A percentile compares a stretch with the other conserved stretches of the same genome.
phyloP scores from a whole-genome alignment of 2,329 filamentous ascomycete genomes.

The Zelopaecilomyces penicillatus region DNA sequence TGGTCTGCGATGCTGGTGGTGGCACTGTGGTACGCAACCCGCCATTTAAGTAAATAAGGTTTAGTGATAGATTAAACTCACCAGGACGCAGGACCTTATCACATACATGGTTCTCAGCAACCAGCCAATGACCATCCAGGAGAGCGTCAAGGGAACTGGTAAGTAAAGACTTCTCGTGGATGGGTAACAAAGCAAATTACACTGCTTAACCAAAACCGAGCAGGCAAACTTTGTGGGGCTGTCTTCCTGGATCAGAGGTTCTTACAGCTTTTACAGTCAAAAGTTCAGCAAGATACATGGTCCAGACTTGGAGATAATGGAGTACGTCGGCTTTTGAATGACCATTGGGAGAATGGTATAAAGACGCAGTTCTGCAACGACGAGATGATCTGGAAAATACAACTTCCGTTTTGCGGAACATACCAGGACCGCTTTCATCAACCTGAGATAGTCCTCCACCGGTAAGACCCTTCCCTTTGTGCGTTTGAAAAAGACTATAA shows the following conservation, averaged over 20 bases:
- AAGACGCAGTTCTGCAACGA: conserved; percentile 17
- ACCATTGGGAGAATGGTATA: conserved; percentile 21
- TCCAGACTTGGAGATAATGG: neutral
- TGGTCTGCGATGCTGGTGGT: conserved; percentile 30
- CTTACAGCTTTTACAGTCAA: conserved; percentile 16
- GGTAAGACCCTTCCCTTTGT: conserved; percentile 6
- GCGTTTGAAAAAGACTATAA: no score
- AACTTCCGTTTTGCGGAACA: conserved; percentile 9
- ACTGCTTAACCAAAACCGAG: neutral
- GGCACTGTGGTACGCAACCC: conserved; percentile 24
- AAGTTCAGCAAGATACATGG: conserved; percentile 10
- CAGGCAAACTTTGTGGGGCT: conserved; percentile 30
- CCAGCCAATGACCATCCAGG: conserved; percentile 22
- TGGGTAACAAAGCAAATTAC: neutral
- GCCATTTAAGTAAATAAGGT: neutral
- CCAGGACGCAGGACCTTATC: conserved; percentile 28
- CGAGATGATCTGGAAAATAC: conserved; percentile 9
- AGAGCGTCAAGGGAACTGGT: conserved; percentile 31
- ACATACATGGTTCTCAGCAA: conserved; percentile 23
- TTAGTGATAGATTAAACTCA: neutral
- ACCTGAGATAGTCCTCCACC: neutral
- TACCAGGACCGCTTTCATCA: conserved; percentile 2
- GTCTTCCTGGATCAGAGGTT: conserved; percentile 33
- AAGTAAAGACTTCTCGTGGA: conserved; percentile 3
- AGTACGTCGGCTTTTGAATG: conserved; percentile 14